Base-by-base conservation (phyloP, 768 basidiomycete genomes). In the Termitomyces sp. region DNA sequence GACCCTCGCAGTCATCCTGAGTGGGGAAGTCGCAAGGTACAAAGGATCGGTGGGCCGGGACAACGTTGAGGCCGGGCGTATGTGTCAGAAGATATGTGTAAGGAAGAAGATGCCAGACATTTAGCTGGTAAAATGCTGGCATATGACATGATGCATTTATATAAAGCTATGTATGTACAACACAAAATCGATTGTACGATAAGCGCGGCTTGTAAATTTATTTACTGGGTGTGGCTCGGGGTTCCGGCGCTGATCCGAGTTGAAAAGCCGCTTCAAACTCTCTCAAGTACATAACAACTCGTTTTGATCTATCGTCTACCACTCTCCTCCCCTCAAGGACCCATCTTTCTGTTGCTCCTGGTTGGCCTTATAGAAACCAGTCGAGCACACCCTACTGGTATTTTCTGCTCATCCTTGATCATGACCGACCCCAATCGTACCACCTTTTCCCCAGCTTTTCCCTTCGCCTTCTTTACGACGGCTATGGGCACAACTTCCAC, bases 401-500 rank as follows among this genome's bases (percentile, higher is more conserved):
- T 64, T 53, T 61, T 69, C 62, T 63, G 52, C 40, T 61, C 40
- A 54, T 60, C 48, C 48, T 59, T 44, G 49, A 32, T 61, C 59
- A 72, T 73, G 72, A 69, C 74, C 60, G 67, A 67, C 57, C 48
- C 70, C 67, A 74, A 73, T 72, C 73, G 65, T 68, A 71, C 74
- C 67, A 71, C 71, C 58, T 71, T 74, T 70, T 70, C 73, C 65
- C 67, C 75, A 80, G 76, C 71, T 57, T 67, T 75, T 55, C 71
- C 72, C 33, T 63, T 70, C 52, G 65, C 71, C 57, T 62, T 75
- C 46, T 64, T 68, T 52, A 68, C 62, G 26, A 57, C 70, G 59
- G 65, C 70, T 60, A 87, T 89, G 85, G 78, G 87, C 60, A 72
- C 82, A 63, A 69, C 82, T 6, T 84, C 86, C 16, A 79, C 86